Base-by-base conservation (phyloP, 495 filamentous ascomycete species). In the Daldinia concentrica region DNA sequence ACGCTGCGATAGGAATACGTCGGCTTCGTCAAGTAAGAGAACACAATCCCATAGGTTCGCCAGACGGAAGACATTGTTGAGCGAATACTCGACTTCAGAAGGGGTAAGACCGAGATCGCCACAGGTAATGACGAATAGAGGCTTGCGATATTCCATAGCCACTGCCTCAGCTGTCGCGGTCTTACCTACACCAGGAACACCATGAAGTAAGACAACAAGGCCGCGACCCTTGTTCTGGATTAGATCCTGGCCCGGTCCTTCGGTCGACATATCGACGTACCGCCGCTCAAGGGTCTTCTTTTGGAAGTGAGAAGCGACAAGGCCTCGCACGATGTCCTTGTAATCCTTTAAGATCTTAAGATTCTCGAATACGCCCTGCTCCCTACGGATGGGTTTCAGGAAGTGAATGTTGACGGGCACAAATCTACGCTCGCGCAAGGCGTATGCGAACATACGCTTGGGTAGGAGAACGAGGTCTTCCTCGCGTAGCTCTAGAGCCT, bases 151-250 rank as follows among this genome's bases (percentile, higher is more conserved):
- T 22, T 80, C 71, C 70, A 85, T 82, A 0, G 88, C 86, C 3
- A 88, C 78, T 0, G 81, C 79, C 43, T 84, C 83, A 1, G 87
- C 88, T 0, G 88, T 90, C 0, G 85, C 77, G 0, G 89, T 90
- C 72, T 91, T 90, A 5, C 89, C 88, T 0, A 85, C 82, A 0
- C 88, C 89, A 0, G 89, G 88, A 0, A 77, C 78, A 11, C 89
- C 89, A 58, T 87, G 86, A 0, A 82, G 81, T 72, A 84, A 54
- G 17, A 83, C 73, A 6, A 88, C 81, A 0, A 90, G 75, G 1
- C 87, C 88, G 8, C 80, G 80, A 7, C 88, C 89, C 70, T 89
- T 89, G 54, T 83, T 83, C 59, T 78, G 76, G 43, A 87, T 83
- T 1, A 87, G 69, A 63, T 88, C 85, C 77, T 94, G 92, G 69